Evolutionary conservation across 2,329 filamentous ascomycete species (phyloP), one percentile per base, ranked within the genome.

Genomic region (Aspergillus terreus): DNA sequence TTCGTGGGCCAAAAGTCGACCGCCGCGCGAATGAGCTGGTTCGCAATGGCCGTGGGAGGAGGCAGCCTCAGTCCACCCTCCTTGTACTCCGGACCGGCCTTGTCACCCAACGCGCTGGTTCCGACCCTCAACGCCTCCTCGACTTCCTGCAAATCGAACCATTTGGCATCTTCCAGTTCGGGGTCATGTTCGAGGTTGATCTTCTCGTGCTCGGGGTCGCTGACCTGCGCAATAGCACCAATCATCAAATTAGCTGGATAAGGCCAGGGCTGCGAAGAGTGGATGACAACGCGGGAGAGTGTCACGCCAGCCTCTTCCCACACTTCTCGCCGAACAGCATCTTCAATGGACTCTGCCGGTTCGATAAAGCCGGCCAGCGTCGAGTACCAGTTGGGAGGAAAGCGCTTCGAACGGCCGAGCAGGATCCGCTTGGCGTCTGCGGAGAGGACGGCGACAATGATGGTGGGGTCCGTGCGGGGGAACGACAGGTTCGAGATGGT

Each of bases 401-500:
- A 99, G 48, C 89, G 82, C 72, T 88, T 88, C 65, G 89, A 84
- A 12, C 94, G 85, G 35, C 94, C 94, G 0, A 99, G 85, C 6
- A 99, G 82, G 36, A 96, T 75, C 55, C 84, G 83, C 58, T 85
- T 81, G 46, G 87, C 87, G 61, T 95, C 89, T 46, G 85, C 79
- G 48, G 88, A 95, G 30, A 97, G 82, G 10, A 96, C 86, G 0
- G 92, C 92, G 74, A 95, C 92, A 73, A 99, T 99, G 69, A 97
- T 91, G 25, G 90, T 95, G 1, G 92, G 91, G 63, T 96, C 92
- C 2, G 92, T 96, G 46, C 92, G 84, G 2, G 92, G 92, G 78
- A 96, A 97, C 65, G 82, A 87, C 48, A 96, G 79, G 72, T 99
- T 99, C 30, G 91, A 95, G 43, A 99, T 76, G 23, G 90, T 91